Conservation (phyloP, 179 eudicot genomes). For the Heliamphora pulchella region DNA sequence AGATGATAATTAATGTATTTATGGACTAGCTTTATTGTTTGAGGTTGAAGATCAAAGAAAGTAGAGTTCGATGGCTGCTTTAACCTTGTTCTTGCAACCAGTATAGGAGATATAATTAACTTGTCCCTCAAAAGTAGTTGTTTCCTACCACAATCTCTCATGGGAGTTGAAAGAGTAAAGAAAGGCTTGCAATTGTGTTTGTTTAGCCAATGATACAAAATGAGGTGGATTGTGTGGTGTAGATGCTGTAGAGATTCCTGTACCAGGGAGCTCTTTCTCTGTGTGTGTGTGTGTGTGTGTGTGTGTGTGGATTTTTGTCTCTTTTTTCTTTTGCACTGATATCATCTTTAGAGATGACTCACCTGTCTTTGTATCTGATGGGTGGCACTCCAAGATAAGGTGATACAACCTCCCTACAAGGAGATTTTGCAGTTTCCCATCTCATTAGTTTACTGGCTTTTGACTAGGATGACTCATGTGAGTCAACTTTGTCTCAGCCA, state of each 20-base stretch:
- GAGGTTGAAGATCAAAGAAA: not conserved
- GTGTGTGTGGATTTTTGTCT: not conserved
- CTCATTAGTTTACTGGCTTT: not conserved
- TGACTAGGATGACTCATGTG: not conserved
- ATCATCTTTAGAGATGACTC: not conserved
- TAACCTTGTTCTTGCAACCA: not conserved
- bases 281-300: no score
- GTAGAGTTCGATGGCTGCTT: not conserved
- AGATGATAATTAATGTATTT: no score
- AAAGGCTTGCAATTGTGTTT: not conserved
- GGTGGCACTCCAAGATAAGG: not conserved
- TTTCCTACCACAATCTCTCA: not conserved
- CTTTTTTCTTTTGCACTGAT: not conserved
- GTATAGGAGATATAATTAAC: not conserved
- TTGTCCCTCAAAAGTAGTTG: not conserved
- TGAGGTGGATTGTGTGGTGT: not conserved
- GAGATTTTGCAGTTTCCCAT: not conserved
- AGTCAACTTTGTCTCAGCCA: not conserved
- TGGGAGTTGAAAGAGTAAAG: not conserved
- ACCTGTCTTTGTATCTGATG: no score
- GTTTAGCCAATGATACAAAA: not conserved
- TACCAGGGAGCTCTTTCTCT: no score
- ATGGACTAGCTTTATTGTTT: no score
- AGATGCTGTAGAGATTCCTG: no score
- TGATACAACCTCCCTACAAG: not conserved